These are phyloP conservation scores for Luzula sylvatica DNA, from an alignment of 176 grass and related monocot genomes.

Conservation along the genomic window DNA sequence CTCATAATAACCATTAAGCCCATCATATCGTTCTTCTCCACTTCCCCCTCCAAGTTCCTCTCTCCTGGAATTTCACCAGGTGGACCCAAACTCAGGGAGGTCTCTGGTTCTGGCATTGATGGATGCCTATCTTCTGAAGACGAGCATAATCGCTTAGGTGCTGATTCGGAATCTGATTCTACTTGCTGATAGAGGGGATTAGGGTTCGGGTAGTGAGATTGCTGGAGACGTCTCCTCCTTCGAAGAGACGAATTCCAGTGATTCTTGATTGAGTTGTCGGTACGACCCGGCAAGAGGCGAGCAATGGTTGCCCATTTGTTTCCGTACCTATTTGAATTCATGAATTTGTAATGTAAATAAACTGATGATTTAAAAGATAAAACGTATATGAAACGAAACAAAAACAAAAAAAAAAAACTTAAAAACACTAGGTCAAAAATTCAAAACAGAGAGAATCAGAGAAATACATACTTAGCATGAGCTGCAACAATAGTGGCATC, in stretches of 20 bases:
- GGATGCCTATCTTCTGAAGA: background rate
- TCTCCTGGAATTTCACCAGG: constrained; percentile 17
- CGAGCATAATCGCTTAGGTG: background rate
- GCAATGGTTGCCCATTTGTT: constrained; percentile 98
- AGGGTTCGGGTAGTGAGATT: background rate
- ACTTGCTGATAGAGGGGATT: constrained; percentile 9
- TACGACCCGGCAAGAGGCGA: constrained; percentile 55
- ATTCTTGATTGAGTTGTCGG: constrained; percentile 96
- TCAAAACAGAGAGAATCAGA: background rate
- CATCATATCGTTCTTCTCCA: constrained; percentile 9
- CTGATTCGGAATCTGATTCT: constrained; percentile 5
- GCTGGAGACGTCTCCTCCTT: background rate
- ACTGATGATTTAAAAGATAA: background rate
- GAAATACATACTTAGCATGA: constrained; percentile 23
- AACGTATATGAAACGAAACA: background rate
- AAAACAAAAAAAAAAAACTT: background rate
- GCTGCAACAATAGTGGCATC: constrained; percentile 47
- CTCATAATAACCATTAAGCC: constrained; percentile 25
- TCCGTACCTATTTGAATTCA: constrained; percentile 28
- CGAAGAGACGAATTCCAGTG: constrained; percentile 95
- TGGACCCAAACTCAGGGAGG: constrained; percentile 52
- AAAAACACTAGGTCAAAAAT: background rate
- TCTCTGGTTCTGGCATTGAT: constrained; percentile 26
- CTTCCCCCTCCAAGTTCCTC: background rate
- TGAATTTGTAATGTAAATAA: background rate